Percentiles rank a stretch among this genome's conserved stretches.
phyloP scores from a whole-genome alignment of 140 eudicot species.

The Ambrosia hybrid region DNA sequence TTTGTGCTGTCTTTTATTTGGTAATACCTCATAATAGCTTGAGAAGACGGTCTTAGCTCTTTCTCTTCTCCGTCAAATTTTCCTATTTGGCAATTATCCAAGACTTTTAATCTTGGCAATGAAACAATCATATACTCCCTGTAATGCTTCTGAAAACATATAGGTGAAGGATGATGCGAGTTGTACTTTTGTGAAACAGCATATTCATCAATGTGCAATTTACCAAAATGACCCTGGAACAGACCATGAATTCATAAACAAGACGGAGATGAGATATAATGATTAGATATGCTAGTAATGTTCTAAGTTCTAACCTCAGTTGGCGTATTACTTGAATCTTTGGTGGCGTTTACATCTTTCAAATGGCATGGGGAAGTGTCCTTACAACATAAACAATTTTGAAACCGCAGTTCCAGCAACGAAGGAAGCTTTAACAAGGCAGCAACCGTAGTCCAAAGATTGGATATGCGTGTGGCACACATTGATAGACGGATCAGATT shows the following conservation, averaged over 20 bases:
- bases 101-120: slow-evolving; percentile 46
- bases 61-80: slow-evolving; percentile 43
- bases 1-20: slow-evolving; percentile 55
- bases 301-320: slow-evolving; percentile 49
- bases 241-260: neutral
- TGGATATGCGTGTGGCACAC: slow-evolving; percentile 59
- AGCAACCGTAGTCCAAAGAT: slow-evolving; percentile 67
- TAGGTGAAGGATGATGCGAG: slow-evolving; percentile 57
- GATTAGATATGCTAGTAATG: neutral
- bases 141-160: slow-evolving; percentile 65
- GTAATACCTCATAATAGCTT: slow-evolving; percentile 61
- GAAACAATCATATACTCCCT: slow-evolving; percentile 54
- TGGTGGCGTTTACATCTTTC: slow-evolving; percentile 28
- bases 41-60: slow-evolving; percentile 53
- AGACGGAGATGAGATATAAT: neutral
- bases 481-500: slow-evolving; percentile 53
- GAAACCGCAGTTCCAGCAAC: slow-evolving; percentile 59
- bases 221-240: slow-evolving; percentile 40
- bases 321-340: slow-evolving; percentile 22
- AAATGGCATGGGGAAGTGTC: slow-evolving; percentile 57
- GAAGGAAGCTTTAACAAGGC: slow-evolving; percentile 62
- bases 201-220: slow-evolving; percentile 40
- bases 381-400: slow-evolving; percentile 59
- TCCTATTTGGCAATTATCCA: slow-evolving; percentile 48
- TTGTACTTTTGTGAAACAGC: slow-evolving; percentile 38